These are phyloP conservation scores for Syzygium aqueum DNA, from an alignment of 345 rosid species.

Conservation along the genomic window DNA sequence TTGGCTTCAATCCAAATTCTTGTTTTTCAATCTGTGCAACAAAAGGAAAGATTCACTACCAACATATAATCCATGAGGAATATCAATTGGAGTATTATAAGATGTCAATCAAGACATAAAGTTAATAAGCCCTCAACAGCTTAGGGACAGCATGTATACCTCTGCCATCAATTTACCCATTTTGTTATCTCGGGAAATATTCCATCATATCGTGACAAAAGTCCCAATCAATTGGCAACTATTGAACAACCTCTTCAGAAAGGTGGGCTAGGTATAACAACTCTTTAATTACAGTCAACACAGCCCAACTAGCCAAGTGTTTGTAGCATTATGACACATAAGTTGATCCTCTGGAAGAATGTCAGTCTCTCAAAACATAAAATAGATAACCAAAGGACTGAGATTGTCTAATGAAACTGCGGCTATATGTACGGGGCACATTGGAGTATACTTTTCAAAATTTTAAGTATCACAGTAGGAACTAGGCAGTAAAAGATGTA, in stretches of 20 bases:
- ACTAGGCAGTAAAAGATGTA: neutral
- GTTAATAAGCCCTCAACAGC: neutral
- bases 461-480: neutral
- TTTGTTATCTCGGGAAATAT: neutral
- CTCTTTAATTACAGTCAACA: neutral
- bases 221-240: neutral
- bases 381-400: neutral
- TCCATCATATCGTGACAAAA: neutral
- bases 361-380: neutral
- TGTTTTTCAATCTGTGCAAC: slow-evolving; percentile 73
- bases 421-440: neutral
- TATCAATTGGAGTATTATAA: neutral
- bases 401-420: neutral
- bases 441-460: neutral
- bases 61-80: neutral
- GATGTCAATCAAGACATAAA: neutral
- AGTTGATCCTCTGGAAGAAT: neutral
- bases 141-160: neutral
- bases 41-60: slow-evolving; percentile 1
- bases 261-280: neutral
- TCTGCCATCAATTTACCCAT: neutral
- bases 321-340: neutral
- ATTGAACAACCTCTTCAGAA: neutral
- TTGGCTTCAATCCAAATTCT: slow-evolving; percentile 95
- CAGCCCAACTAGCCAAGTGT: neutral